These are phyloP conservation scores for Mortierella alpina DNA, from an alignment of 192 early-diverging fungal genomes.

Conservation along the genomic window DNA sequence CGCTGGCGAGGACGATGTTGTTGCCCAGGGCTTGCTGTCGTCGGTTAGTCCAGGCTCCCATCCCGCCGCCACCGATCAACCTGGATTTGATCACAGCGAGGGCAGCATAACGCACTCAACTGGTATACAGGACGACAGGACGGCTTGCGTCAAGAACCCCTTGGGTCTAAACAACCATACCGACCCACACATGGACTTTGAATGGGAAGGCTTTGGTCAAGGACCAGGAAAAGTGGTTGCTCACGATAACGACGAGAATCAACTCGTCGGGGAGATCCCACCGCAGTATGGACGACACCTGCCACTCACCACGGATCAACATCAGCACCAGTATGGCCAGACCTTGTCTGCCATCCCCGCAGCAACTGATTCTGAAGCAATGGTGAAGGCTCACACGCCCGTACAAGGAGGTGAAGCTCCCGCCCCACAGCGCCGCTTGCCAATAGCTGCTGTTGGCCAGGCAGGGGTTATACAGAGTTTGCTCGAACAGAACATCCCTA, in stretches of 20 bases:
- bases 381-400: constrained; percentile 5
- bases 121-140: not conserved
- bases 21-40: constrained; percentile 17
- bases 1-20: constrained; percentile 21
- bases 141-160: not conserved
- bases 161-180: constrained; percentile 24
- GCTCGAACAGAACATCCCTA: constrained; percentile 10
- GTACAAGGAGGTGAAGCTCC: constrained; percentile 17
- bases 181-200: constrained; percentile 30
- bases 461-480: constrained; percentile 15
- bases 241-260: not conserved
- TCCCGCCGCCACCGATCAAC: constrained; percentile 29
- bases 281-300: constrained; percentile 9
- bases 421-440: constrained; percentile 3
- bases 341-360: constrained; percentile 30
- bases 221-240: constrained; percentile 34
- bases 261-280: not conserved
- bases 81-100: constrained; percentile 7
- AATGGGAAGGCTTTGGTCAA: constrained; percentile 48
- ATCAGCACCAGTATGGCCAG: constrained; percentile 12
- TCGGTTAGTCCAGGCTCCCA: constrained; percentile 39
- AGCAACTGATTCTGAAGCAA: not conserved
- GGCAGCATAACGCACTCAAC: constrained; percentile 24
- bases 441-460: constrained; percentile 1
- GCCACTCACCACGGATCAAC: not conserved